Conservation (phyloP, 1,284 basidiomycete species). For the Athelia psychrophila region DNA sequence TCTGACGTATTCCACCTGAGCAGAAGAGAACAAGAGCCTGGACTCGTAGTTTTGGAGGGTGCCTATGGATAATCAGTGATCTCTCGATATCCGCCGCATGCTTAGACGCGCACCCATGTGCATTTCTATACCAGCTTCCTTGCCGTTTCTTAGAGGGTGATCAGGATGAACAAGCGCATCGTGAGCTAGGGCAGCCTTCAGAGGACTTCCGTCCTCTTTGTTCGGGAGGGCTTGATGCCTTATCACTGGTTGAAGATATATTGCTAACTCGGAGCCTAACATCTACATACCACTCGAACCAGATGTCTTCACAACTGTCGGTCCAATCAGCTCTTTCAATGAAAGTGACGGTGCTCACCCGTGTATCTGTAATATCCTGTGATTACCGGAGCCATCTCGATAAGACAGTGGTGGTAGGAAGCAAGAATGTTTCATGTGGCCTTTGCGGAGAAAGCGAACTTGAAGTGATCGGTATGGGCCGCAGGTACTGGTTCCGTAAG, state of each 20-base stretch:
- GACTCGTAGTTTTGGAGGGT: constrained; percentile 65
- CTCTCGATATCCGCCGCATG: not conserved
- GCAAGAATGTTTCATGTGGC: not conserved
- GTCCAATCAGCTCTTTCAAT: too few species aligned
- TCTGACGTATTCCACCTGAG: constrained; percentile 80
- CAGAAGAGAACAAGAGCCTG: constrained; percentile 74
- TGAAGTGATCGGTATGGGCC: too few species aligned
- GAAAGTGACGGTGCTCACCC: too few species aligned
- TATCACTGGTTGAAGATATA: constrained; percentile 1
- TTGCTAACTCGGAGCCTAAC: not conserved
- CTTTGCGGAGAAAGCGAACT: too few species aligned
- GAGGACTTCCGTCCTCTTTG: constrained; percentile 50
- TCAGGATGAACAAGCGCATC: constrained; percentile 64
- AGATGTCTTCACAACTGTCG: constrained; percentile 46
- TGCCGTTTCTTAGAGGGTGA: constrained; percentile 68
- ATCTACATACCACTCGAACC: constrained; percentile 62
- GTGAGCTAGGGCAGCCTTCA: constrained; percentile 69
- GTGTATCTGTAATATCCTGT: constrained; percentile 79
- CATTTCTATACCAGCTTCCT: constrained; percentile 63
- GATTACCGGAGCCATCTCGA: constrained; percentile 35
- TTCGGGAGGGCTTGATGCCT: constrained; percentile 46
- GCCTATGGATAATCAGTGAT: constrained; percentile 26
- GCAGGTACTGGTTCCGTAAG: too few species aligned
- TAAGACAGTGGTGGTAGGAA: constrained; percentile 9
- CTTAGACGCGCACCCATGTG: constrained; percentile 54